These are phyloP conservation scores for Cudoniella acicularis DNA, from an alignment of 495 filamentous ascomycete species.

Conservation along the genomic window DNA sequence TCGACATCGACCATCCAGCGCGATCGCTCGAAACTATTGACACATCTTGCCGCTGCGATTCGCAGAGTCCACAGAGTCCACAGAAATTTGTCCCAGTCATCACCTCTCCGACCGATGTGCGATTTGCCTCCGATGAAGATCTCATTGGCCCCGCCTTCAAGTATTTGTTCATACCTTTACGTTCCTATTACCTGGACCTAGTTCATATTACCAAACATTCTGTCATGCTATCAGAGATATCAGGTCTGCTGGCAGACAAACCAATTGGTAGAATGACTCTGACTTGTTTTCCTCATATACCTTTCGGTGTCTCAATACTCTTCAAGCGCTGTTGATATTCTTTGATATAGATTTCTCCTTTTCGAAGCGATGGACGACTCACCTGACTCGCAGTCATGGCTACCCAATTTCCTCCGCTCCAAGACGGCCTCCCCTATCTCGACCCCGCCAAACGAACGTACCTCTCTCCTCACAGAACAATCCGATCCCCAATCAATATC, in stretches of 20 bases:
- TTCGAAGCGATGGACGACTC: constrained; percentile 10
- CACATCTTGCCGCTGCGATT: not conserved
- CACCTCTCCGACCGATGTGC: not conserved
- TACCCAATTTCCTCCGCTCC: constrained; percentile 19
- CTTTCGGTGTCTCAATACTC: not conserved
- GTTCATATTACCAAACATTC: not conserved
- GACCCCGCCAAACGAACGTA: constrained; percentile 23
- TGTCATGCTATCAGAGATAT: constrained; percentile 9
- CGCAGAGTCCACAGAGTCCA: not conserved
- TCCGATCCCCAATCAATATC: not conserved
- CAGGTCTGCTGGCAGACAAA: not conserved
- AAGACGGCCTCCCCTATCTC: constrained; percentile 2
- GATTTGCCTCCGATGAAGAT: constrained; percentile 1
- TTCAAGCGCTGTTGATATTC: not conserved
- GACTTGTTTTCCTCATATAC: not conserved
- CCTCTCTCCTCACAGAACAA: constrained; percentile 24
- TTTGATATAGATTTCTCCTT: not conserved
- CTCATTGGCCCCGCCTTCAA: constrained; percentile 13
- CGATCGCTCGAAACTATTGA: not conserved
- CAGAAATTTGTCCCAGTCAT: not conserved
- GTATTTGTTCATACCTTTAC: constrained; percentile 19
- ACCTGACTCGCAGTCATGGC: constrained; percentile 18
- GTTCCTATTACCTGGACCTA: constrained; percentile 10
- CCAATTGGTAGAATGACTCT: not conserved
- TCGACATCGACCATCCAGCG: too few species aligned